phyloP scores from a whole-genome alignment of 306 rosid species.

The Cercis canadensis region DNA sequence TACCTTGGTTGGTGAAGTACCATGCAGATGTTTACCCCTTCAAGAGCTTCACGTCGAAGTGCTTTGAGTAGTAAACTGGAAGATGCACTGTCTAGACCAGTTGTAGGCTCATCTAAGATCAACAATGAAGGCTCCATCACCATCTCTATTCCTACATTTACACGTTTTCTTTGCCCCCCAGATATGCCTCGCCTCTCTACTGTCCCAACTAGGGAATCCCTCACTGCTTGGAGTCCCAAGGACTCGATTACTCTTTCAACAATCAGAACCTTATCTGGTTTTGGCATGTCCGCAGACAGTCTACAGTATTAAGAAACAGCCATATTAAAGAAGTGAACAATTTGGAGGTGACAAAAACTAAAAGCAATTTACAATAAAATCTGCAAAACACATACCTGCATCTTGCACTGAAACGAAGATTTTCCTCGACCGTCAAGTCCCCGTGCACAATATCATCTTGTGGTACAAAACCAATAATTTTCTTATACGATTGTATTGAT shows the following conservation, averaged over 20 bases:
- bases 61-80: conserved; percentile 75
- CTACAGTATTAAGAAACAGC: conserved; percentile 48
- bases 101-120: conserved; percentile 84
- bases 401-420: conserved; percentile 84
- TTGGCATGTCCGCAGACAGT: conserved; percentile 76
- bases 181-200: conserved; percentile 81
- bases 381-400: conserved; percentile 66
- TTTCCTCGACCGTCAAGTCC: conserved; percentile 88
- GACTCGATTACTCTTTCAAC: conserved; percentile 86
- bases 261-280: conserved; percentile 83
- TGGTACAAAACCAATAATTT: conserved; percentile 84
- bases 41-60: conserved; percentile 80
- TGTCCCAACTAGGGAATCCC: conserved; percentile 86
- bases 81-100: conserved; percentile 86
- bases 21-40: conserved; percentile 83
- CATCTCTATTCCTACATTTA: conserved; percentile 88
- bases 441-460: conserved; percentile 95
- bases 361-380: conserved; percentile 7
- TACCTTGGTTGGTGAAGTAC: conserved; percentile 93
- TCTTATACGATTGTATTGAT: conserved; percentile 68
- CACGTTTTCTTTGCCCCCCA: conserved; percentile 84
- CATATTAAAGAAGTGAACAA: conserved; percentile 36
- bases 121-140: conserved; percentile 88
- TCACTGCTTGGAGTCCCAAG: conserved; percentile 77
- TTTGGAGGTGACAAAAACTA: conserved; percentile 16